phyloP scores from a whole-genome alignment of 2,329 filamentous ascomycete species.

The Fusarium sp. region DNA sequence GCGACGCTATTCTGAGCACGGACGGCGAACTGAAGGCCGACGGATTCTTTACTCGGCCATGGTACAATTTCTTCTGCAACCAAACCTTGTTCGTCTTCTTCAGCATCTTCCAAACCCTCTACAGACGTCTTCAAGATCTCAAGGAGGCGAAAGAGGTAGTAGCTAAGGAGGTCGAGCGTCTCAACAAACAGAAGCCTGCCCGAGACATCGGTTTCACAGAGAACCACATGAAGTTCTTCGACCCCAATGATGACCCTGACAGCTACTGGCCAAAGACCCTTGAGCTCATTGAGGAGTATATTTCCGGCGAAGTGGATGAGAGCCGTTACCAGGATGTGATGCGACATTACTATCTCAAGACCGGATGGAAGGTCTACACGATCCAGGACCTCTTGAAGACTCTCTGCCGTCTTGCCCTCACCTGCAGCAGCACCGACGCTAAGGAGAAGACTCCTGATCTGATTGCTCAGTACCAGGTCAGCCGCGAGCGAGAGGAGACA shows the following conservation, averaged over 20 bases:
- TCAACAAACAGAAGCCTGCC: slow-evolving; percentile 82
- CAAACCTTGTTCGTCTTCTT: slow-evolving; percentile 95
- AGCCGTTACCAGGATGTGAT: slow-evolving; percentile 88
- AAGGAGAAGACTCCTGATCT: slow-evolving; percentile 96
- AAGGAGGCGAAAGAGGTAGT: slow-evolving; percentile 84
- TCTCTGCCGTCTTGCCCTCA: slow-evolving; percentile 82
- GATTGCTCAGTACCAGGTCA: slow-evolving; percentile 85
- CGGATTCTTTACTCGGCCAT: slow-evolving; percentile 81
- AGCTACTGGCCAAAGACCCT: slow-evolving; percentile 90
- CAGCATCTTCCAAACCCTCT: slow-evolving; percentile 91
- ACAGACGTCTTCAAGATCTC: slow-evolving; percentile 83
- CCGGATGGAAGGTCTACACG: slow-evolving; percentile 93
- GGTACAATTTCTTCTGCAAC: slow-evolving; percentile 93
- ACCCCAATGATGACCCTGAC: slow-evolving; percentile 66
- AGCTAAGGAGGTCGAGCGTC: slow-evolving; percentile 77
- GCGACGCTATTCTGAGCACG: slow-evolving; percentile 67
- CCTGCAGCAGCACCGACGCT: slow-evolving; percentile 85
- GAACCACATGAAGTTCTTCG: slow-evolving; percentile 83
- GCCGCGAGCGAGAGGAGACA: slow-evolving; percentile 84
- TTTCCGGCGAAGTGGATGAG: slow-evolving; percentile 85
- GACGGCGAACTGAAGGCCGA: slow-evolving; percentile 78
- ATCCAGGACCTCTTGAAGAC: slow-evolving; percentile 89
- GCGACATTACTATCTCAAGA: slow-evolving; percentile 89
- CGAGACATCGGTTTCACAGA: slow-evolving; percentile 86
- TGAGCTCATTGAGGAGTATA: slow-evolving; percentile 86